Percentiles rank a stretch among this genome's conserved stretches.
These are phyloP conservation scores for Tremella mesenterica DNA, from an alignment of 768 basidiomycete genomes.

Conservation along the genomic window DNA sequence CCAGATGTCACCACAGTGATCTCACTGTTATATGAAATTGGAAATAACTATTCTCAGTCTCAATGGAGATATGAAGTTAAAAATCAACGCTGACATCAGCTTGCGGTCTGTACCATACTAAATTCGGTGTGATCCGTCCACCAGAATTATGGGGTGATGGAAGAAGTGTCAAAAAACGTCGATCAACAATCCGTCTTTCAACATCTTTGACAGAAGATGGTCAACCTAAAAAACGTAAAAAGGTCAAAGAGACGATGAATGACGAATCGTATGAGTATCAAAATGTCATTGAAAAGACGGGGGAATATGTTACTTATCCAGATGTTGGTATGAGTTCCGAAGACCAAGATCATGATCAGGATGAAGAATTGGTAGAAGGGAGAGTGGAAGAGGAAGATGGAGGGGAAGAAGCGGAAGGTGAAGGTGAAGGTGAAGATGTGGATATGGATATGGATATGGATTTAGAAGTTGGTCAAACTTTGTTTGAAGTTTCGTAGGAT, in stretches of 20 bases:
- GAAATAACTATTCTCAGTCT: too few relatives aligned
- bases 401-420: not conserved
- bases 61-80: not conserved
- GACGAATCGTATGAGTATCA: slow-evolving; percentile 1
- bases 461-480: too few relatives aligned
- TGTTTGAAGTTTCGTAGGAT: too few relatives aligned
- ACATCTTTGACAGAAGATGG: slow-evolving; percentile 2
- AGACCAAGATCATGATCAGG: slow-evolving; percentile 1
- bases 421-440: not conserved
- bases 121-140: slow-evolving; percentile 33
- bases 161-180: slow-evolving; percentile 23
- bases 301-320: too few relatives aligned
- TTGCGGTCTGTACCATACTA: slow-evolving; percentile 34
- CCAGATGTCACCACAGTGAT: too few relatives aligned
- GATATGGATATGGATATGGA: too few relatives aligned
- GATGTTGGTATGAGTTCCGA: not conserved
- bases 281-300: not conserved
- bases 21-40: too few relatives aligned
- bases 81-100: too few relatives aligned
- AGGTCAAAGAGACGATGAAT: slow-evolving; percentile 2
- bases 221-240: slow-evolving; percentile 4
- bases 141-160: slow-evolving; percentile 39
- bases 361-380: not conserved
- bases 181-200: not conserved
- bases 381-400: not conserved